phyloP scores from a whole-genome alignment of 2,329 filamentous ascomycete genomes.

The Teratosphaeria pseudoeucalypti region DNA sequence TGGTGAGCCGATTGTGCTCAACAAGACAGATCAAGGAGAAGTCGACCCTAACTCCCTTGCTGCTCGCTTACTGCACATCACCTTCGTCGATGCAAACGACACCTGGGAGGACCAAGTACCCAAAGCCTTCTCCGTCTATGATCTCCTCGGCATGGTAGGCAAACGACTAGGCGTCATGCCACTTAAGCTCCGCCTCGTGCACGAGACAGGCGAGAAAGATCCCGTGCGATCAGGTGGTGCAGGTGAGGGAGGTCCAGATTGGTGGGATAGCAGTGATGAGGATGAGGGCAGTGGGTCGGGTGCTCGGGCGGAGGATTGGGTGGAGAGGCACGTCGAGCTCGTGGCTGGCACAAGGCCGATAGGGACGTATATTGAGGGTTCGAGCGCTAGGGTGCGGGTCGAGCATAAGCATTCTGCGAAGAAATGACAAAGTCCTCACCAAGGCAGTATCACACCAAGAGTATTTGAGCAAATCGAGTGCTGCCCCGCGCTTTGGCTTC shows the following conservation, averaged over 20 bases:
- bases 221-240: conserved; percentile 54
- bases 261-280: conserved; percentile 33
- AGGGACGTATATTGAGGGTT: conserved; percentile 71
- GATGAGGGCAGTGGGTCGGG: conserved; percentile 20
- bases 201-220: conserved; percentile 89
- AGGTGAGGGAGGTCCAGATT: conserved; percentile 32
- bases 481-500: too few relatives aligned
- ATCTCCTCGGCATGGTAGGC: conserved; percentile 67
- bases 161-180: conserved; percentile 58
- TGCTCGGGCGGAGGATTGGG: conserved; percentile 29
- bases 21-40: conserved; percentile 5
- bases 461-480: too few relatives aligned
- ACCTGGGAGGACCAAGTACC: conserved; percentile 47
- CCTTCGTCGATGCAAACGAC: conserved; percentile 42
- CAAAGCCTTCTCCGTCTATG: conserved; percentile 68
- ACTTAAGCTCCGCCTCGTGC: conserved; percentile 57
- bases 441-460: background rate
- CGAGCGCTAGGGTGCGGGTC: conserved; percentile 60
- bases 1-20: conserved; percentile 56
- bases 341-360: conserved; percentile 69
- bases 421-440: background rate
- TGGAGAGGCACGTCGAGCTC: conserved; percentile 70
- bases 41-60: conserved; percentile 73
- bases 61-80: conserved; percentile 57
- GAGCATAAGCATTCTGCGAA: background rate